These are phyloP conservation scores for Passalora sequoiae DNA, from an alignment of 2,329 filamentous ascomycete species.

Conservation along the genomic window DNA sequence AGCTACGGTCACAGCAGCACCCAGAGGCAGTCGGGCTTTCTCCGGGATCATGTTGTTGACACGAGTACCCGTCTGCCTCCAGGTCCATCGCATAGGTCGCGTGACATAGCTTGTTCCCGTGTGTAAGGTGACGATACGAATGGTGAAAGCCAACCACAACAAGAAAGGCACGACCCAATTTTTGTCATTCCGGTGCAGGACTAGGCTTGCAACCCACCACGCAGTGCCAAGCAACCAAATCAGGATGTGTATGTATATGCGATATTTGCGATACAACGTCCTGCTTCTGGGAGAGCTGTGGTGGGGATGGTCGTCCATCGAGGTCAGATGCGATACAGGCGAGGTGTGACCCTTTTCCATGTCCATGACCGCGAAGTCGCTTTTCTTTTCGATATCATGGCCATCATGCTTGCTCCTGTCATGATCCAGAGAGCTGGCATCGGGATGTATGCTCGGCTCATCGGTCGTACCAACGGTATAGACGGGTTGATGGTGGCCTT, in stretches of 20 bases:
- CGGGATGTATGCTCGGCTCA: slow-evolving; percentile 19
- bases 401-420: slow-evolving; percentile 12
- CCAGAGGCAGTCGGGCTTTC: slow-evolving; percentile 58
- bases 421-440: slow-evolving; percentile 18
- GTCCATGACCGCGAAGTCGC: slow-evolving; percentile 17
- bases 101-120: slow-evolving; percentile 63
- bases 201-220: slow-evolving; percentile 73
- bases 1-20: slow-evolving; percentile 58
- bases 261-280: slow-evolving; percentile 43
- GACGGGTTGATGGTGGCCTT: slow-evolving; percentile 16
- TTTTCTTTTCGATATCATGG: slow-evolving; percentile 18
- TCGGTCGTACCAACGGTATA: slow-evolving; percentile 21
- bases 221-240: slow-evolving; percentile 34
- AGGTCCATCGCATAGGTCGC: slow-evolving; percentile 61
- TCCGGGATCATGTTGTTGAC: slow-evolving; percentile 60
- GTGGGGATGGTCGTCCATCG: slow-evolving; percentile 11
- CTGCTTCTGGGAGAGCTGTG: slow-evolving; percentile 23
- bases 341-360: slow-evolving; percentile 21
- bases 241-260: slow-evolving; percentile 38
- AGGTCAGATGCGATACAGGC: slow-evolving; percentile 15
- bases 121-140: slow-evolving; percentile 70
- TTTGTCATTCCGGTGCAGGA: slow-evolving; percentile 65
- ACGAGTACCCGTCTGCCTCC: slow-evolving; percentile 59
- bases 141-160: slow-evolving; percentile 67
- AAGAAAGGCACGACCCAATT: slow-evolving; percentile 85